phyloP scores from a whole-genome alignment of 768 basidiomycete genomes.

The Rhodotorula paludigena region DNA sequence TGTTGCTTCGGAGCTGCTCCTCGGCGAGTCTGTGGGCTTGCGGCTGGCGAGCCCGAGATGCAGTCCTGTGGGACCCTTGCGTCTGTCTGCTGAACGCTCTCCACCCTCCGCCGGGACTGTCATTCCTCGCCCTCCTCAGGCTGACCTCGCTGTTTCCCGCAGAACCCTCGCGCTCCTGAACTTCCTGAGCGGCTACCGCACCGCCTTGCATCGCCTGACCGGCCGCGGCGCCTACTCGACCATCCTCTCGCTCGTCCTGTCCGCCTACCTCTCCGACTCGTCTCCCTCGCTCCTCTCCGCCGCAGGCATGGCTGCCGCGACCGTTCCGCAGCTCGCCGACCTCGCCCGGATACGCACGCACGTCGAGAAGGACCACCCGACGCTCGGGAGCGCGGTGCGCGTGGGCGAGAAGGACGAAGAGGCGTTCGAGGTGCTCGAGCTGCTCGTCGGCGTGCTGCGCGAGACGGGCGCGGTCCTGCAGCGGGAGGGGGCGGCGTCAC shows the following conservation, averaged over 20 bases:
- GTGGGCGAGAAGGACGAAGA: conserved; percentile 69
- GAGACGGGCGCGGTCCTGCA: conserved; percentile 68
- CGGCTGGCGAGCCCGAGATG: no score
- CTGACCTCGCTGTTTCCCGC: neutral
- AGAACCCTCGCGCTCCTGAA: conserved; percentile 53
- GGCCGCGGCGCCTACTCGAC: conserved; percentile 79
- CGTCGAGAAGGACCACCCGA: conserved; percentile 64
- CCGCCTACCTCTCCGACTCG: conserved; percentile 58
- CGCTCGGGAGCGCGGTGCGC: conserved; percentile 56
- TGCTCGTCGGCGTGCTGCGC: conserved; percentile 61
- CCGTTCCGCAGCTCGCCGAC: conserved; percentile 61
- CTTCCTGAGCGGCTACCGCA: conserved; percentile 75
- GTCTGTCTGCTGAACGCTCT: neutral
- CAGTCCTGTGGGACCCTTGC: neutral
- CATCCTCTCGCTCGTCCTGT: conserved; percentile 67
- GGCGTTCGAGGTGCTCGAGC: conserved; percentile 63
- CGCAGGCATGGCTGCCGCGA: conserved; percentile 59
- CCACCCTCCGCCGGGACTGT: neutral
- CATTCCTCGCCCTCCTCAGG: neutral
- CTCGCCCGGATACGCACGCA: conserved; percentile 67
- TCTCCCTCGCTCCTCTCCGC: conserved; percentile 62
- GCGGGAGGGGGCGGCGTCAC: conserved; percentile 59
- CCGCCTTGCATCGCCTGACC: conserved; percentile 64
- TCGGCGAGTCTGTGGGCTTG: neutral
- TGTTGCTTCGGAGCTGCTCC: neutral